phyloP scores from a whole-genome alignment of 805 yeast species.

The Ogataea zsoltii region DNA sequence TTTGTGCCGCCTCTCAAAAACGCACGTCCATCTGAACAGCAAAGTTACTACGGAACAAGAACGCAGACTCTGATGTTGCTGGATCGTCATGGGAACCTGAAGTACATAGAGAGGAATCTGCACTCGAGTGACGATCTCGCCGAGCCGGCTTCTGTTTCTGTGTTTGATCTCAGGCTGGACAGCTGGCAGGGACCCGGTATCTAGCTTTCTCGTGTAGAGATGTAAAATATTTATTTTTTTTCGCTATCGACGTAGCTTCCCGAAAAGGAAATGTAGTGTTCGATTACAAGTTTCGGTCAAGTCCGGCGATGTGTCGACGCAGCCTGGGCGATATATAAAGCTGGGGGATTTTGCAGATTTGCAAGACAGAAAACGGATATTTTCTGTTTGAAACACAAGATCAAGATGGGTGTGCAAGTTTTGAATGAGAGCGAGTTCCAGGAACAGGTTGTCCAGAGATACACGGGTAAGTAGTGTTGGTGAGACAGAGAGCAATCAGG shows the following conservation, averaged over 20 bases:
- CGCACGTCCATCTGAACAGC: constrained; percentile 6
- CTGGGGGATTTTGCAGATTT: neutral
- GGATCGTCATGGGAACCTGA: constrained; percentile 48
- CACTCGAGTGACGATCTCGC: constrained; percentile 47
- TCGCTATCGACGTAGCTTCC: constrained; percentile 17
- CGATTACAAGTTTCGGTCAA: constrained; percentile 11
- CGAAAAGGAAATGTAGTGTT: constrained; percentile 10
- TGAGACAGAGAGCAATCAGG: neutral
- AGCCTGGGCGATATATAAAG: neutral
- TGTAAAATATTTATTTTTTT: neutral
- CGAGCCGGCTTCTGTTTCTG: constrained; percentile 21
- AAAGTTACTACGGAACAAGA: constrained; percentile 81
- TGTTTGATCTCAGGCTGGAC: constrained; percentile 21
- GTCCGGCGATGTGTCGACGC: constrained; percentile 8
- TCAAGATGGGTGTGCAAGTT: constrained; percentile 10
- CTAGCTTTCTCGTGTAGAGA: neutral
- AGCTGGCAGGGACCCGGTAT: constrained; percentile 11
- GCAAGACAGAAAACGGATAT: neutral
- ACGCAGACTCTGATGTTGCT: constrained; percentile 79
- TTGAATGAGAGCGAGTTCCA: constrained; percentile 43
- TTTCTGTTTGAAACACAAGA: too few species aligned
- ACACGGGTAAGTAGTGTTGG: constrained; percentile 42
- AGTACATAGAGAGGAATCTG: constrained; percentile 62
- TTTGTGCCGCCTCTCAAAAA: constrained; percentile 64
- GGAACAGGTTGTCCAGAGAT: constrained; percentile 47